These are phyloP conservation scores for Sergeia podlipaevii DNA, from an alignment of 208 protist species.

Conservation along the genomic window DNA sequence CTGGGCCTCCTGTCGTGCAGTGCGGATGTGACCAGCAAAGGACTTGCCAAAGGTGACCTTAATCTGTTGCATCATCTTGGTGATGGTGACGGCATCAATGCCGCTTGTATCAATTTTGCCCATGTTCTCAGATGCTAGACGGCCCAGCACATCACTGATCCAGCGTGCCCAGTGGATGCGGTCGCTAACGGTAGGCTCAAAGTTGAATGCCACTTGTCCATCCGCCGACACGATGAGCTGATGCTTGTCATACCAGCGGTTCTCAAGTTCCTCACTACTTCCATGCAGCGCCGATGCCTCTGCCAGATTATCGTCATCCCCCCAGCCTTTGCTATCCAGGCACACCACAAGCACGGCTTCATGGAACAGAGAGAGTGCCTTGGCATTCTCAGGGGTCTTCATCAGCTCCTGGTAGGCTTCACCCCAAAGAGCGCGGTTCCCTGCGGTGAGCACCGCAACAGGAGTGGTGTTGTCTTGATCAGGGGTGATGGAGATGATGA, in stretches of 20 bases:
- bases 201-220: conserved; percentile 84
- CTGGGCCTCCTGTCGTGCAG: conserved; percentile 58
- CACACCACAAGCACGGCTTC: conserved; percentile 77
- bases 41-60: conserved; percentile 80
- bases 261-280: conserved; percentile 70
- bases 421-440: conserved; percentile 69
- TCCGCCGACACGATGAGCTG: conserved; percentile 87
- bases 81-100: conserved; percentile 24
- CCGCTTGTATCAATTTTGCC: conserved; percentile 11
- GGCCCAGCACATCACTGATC: conserved; percentile 65
- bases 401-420: conserved; percentile 79
- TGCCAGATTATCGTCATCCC: conserved; percentile 23
- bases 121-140: conserved; percentile 8
- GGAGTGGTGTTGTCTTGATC: conserved; percentile 76
- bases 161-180: conserved; percentile 79
- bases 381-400: conserved; percentile 68
- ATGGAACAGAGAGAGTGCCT: conserved; percentile 57
- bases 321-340: conserved; percentile 63
- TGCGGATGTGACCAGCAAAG: conserved; percentile 75
- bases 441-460: conserved; percentile 81
- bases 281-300: conserved; percentile 68
- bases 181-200: conserved; percentile 77
- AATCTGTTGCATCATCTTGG: conserved; percentile 44
- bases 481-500: conserved; percentile 73
- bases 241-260: conserved; percentile 93